Base-by-base conservation (phyloP, 768 basidiomycete genomes). In the Russula sp. region DNA sequence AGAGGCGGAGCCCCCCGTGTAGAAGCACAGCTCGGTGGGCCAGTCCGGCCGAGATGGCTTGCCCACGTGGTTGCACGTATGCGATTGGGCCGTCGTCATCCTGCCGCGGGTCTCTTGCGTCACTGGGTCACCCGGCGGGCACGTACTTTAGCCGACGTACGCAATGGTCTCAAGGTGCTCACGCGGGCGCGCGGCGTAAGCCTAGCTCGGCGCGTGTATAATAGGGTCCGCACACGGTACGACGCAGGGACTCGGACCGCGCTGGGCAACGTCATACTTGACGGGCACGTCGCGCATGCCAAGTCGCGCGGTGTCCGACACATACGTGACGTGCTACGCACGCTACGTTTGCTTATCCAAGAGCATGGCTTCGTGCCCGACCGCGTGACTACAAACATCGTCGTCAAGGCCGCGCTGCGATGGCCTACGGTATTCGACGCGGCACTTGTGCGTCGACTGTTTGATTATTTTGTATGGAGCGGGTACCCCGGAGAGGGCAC, bases 371-470 rank as follows among this genome's bases (percentile, higher is more conserved):
- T 90, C 69, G 69, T 69, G 11, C 82, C 85, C 9, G 88, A 93
- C 69, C 78, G 84, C 10, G 75, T 87, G 42, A 90, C 90, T 5
- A 74, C 81, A 58, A 91, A 92, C 67, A 81, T 90, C 50, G 55
- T 91, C 47, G 61, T 89, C 62, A 85, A 84, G 69, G 79, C 78
- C 8, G 74, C 86, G 64, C 70, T 92, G 60, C 70, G 72, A 18
- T 86, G 84, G 81, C 74, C 72, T 36, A 63, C 68, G 0, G 74
- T 73, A 20, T 71, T 87, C 47, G 75, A 80, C 62, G 65, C 72
- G 5, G 45, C 58, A 18, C 76, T 75, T 58, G 70, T 88, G 48
- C 78, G 82, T 42, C 73, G 69, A 22, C 69, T 90, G n/a, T 88
- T 90, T 60, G 85, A 90, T 70, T 76, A 81, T 18, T 73, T 89